Conservation (phyloP, 352 stramenopile genomes). For the Globisporangium megalacanthum region DNA sequence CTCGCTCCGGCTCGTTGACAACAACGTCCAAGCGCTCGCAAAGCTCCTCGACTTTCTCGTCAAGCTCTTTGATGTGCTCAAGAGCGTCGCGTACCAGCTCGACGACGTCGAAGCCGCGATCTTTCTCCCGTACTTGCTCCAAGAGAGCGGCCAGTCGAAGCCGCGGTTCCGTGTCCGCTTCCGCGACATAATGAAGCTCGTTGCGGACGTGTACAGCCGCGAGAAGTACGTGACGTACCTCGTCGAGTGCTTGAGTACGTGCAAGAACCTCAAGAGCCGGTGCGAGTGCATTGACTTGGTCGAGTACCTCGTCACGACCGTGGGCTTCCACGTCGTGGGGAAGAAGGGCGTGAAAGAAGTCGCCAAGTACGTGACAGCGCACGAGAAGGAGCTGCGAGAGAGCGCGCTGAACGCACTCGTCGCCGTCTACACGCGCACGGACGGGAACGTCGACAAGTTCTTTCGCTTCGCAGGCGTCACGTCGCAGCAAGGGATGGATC, state of each 20-base stretch:
- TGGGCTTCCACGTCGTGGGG: slow-evolving; percentile 58
- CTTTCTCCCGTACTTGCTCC: slow-evolving; percentile 73
- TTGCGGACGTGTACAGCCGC: slow-evolving; percentile 72
- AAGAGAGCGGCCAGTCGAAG: slow-evolving; percentile 84
- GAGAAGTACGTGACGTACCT: slow-evolving; percentile 74
- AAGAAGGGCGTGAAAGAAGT: slow-evolving; percentile 79
- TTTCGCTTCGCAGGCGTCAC: slow-evolving; percentile 68
- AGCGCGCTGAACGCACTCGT: slow-evolving; percentile 68
- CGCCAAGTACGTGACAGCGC: slow-evolving; percentile 64
- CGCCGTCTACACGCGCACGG: slow-evolving; percentile 59
- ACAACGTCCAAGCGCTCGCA: slow-evolving; percentile 81
- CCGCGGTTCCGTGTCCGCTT: slow-evolving; percentile 77
- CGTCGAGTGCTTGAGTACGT: slow-evolving; percentile 76
- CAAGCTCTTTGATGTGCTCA: slow-evolving; percentile 80
- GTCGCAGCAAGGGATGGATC: slow-evolving; percentile 76
- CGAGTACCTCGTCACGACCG: slow-evolving; percentile 62
- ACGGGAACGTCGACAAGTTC: slow-evolving; percentile 73
- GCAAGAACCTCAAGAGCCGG: slow-evolving; percentile 85
- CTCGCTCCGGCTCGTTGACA: slow-evolving; percentile 78
- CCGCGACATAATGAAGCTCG: slow-evolving; percentile 79
- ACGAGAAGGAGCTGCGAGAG: slow-evolving; percentile 83
- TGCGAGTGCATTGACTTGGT: slow-evolving; percentile 82
- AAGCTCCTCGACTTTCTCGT: slow-evolving; percentile 81
- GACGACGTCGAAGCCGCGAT: slow-evolving; percentile 82
- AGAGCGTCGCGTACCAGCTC: slow-evolving; percentile 49